A percentile compares a stretch with the other conserved stretches of the same genome.
These are phyloP conservation scores for Hymenoscyphus linearis DNA, from an alignment of 2,329 filamentous ascomycete species.

Conservation along the genomic window DNA sequence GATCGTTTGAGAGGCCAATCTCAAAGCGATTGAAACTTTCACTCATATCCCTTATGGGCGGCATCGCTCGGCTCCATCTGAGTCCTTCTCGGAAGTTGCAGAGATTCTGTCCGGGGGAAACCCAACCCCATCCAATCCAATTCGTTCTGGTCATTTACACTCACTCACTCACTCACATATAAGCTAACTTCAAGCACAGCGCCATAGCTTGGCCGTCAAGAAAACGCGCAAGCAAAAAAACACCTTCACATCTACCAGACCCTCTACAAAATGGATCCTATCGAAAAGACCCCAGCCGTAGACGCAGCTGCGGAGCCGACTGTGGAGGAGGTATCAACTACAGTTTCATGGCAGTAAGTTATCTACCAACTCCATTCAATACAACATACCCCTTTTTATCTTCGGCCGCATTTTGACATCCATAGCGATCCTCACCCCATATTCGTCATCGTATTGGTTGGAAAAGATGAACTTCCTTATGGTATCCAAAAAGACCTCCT, in stretches of 20 bases:
- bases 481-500: slow-evolving; percentile 30
- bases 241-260: background rate
- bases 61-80: background rate
- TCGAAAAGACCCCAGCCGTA: slow-evolving; percentile 5
- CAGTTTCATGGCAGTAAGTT: slow-evolving; percentile 30
- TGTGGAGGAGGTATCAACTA: slow-evolving; percentile 13
- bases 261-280: background rate
- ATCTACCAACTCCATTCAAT: background rate
- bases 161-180: background rate
- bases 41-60: background rate
- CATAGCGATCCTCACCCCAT: slow-evolving; percentile 26
- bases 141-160: background rate
- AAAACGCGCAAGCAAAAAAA: background rate
- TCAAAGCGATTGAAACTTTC: background rate
- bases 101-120: background rate
- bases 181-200: background rate
- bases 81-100: background rate
- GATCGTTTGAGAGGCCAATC: background rate
- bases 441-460: slow-evolving; percentile 29
- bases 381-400: background rate
- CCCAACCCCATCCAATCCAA: background rate
- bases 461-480: slow-evolving; percentile 26
- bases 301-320: background rate
- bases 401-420: slow-evolving; percentile 2
- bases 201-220: background rate